Base-by-base conservation (phyloP, 2,329 filamentous ascomycete species). In the Pseudocercospora pini-densiflorae region DNA sequence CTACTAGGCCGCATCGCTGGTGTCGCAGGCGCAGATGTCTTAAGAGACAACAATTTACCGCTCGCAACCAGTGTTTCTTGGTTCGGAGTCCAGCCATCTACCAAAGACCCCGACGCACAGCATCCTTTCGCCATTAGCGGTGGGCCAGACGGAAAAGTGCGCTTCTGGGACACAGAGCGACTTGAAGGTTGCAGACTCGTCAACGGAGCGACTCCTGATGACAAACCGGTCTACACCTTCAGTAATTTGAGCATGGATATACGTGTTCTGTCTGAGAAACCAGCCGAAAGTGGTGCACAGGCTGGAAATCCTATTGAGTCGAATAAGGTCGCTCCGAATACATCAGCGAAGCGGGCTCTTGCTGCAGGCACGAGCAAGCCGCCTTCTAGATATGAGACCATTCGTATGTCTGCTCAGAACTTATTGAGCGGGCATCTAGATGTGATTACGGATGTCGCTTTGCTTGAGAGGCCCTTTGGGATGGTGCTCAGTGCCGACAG, bases 401-500 rank as follows among this genome's bases (percentile, higher is more conserved):
- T 91, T 68, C 82, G 91, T 68, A 90, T 96, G 70, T 92, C 97
- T 80, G 94, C 97, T 77, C 92, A 96, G 78, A 89, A 93, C 79
- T 79, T 99, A 72, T 81, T 98, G 64, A 91, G 89, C 77, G 92
- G 90, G 65, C 95, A 99, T 80, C 79, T 97, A 74, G 95, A 99
- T 80, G 89, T 89, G 3, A 89, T 99, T 66, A 87, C 92, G 75
- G 94, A 98, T 80, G 89, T 97, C 71, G 91, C 91, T n/a, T 81
- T 98, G 75, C 79, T 99, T 72, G 93, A 97, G 81, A 85, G 88
- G 70, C 95, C 95, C 24, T 97, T 97, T 78, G 91, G 91, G 4
- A 97, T 98, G 92, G 91, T 94, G 36, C 85, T 98, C 59, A 96
- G 92, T 71, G 94, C 91, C 62, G 95, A 99, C 82, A 85, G 94